Percentiles rank a stretch among this genome's conserved stretches.
phyloP scores from a whole-genome alignment of 345 rosid genomes.

The Linum lewisii region DNA sequence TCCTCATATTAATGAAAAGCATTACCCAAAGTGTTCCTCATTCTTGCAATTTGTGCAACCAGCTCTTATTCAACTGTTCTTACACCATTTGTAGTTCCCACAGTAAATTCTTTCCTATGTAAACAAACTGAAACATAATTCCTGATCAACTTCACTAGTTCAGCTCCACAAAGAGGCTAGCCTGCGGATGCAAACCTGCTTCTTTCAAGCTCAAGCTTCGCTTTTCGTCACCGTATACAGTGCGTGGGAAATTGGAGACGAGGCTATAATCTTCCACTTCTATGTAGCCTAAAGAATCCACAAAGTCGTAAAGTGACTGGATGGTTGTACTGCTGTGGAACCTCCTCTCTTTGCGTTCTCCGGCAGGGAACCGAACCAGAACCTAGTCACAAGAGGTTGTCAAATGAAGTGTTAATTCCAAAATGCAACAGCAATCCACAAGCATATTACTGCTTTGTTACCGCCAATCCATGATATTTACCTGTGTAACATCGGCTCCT shows the following conservation, averaged over 20 bases:
- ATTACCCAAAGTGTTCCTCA: no score
- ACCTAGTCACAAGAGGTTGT: constrained; percentile 32
- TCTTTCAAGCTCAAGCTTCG: constrained; percentile 53
- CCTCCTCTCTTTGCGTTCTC: constrained; percentile 94
- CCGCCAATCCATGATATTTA: no score
- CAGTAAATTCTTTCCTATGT: no score
- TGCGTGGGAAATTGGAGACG: constrained; percentile 83
- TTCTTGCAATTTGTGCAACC: no score
- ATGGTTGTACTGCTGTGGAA: constrained; percentile 50
- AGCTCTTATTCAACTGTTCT: no score
- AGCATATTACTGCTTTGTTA: no score
- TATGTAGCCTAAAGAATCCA: constrained; percentile 81
- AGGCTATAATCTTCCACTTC: constrained; percentile 67
- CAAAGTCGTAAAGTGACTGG: constrained; percentile 66
- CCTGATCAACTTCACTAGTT: no score
- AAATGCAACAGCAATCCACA: neutral
- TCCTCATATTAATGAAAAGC: no score
- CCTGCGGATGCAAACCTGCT: constrained; percentile 96
- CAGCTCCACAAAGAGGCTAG: constrained; percentile 92
- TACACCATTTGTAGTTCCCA: no score
- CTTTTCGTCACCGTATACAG: constrained; percentile 61
- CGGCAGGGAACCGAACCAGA: constrained; percentile 80
- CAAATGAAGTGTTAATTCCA: neutral
- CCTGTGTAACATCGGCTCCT: constrained; percentile 84
- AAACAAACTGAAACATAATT: no score